phyloP scores from a whole-genome alignment of 1,284 basidiomycete species.

The Apiotrichum laibachii region DNA sequence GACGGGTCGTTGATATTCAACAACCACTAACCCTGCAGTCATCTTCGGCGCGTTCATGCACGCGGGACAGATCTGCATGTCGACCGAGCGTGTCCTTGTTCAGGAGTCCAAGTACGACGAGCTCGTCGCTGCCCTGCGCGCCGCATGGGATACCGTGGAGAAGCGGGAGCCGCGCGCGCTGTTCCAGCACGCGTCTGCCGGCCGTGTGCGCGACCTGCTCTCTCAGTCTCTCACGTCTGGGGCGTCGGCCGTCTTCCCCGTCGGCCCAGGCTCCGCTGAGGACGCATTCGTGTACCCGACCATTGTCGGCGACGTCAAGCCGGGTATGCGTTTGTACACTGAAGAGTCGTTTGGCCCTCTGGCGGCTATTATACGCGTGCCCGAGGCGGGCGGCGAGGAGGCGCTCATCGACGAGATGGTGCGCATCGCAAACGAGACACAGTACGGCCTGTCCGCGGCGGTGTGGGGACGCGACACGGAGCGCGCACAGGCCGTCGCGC shows the following conservation, averaged over 20 bases:
- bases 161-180: constrained; percentile 42
- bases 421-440: constrained; percentile 55
- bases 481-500: constrained; percentile 56
- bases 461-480: constrained; percentile 60
- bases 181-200: constrained; percentile 58
- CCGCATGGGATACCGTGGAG: constrained; percentile 38
- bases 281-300: constrained; percentile 59
- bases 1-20: neutral
- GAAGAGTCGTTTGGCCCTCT: constrained; percentile 64
- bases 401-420: constrained; percentile 55
- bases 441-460: constrained; percentile 58
- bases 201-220: constrained; percentile 57
- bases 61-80: constrained; percentile 70
- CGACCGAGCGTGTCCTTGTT: constrained; percentile 65
- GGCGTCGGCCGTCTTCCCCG: constrained; percentile 47
- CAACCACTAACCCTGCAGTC: constrained; percentile 48
- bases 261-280: constrained; percentile 14
- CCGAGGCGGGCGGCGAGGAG: constrained; percentile 12
- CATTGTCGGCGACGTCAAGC: constrained; percentile 56
- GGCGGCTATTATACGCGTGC: constrained; percentile 35
- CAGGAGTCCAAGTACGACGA: constrained; percentile 47
- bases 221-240: constrained; percentile 58
- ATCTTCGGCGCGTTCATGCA: constrained; percentile 62
- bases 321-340: constrained; percentile 58
- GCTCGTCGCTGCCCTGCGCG: constrained; percentile 46